phyloP scores from a whole-genome alignment of 2,329 filamentous ascomycete genomes.

The Sphaerulina vaccinii region DNA sequence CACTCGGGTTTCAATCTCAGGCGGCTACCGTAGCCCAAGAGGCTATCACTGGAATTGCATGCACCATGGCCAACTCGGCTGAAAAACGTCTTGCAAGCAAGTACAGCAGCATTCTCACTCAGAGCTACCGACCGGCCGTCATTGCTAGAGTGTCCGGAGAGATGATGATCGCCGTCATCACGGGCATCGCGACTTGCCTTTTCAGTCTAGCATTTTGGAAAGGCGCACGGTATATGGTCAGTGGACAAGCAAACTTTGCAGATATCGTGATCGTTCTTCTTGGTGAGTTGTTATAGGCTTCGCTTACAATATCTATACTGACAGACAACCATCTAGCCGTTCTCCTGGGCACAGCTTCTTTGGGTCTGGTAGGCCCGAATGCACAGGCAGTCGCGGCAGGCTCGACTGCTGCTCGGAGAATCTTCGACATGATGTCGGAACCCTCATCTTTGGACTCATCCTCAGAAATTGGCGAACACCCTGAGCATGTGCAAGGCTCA shows the following conservation, averaged over 20 bases:
- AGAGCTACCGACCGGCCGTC: no score
- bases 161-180: neutral
- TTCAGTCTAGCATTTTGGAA: neutral
- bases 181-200: neutral
- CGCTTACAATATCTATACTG: no score
- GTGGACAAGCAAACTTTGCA: neutral
- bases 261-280: neutral
- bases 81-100: neutral
- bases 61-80: neutral
- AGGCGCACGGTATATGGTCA: neutral
- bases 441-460: neutral
- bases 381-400: neutral
- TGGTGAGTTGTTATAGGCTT: no score
- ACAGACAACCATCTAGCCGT: no score
- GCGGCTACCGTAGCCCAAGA: neutral
- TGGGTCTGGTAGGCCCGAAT: neutral
- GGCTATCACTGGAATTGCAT: neutral
- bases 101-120: neutral
- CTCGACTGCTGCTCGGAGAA: neutral
- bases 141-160: neutral
- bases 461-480: neutral
- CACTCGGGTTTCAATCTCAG: neutral
- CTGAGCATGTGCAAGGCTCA: neutral
- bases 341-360: neutral
- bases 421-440: neutral